Evolutionary conservation across 2,329 filamentous ascomycete species (phyloP), one percentile per base, ranked within the genome.

Genomic region (Ploettnerulaceae sp.): DNA sequence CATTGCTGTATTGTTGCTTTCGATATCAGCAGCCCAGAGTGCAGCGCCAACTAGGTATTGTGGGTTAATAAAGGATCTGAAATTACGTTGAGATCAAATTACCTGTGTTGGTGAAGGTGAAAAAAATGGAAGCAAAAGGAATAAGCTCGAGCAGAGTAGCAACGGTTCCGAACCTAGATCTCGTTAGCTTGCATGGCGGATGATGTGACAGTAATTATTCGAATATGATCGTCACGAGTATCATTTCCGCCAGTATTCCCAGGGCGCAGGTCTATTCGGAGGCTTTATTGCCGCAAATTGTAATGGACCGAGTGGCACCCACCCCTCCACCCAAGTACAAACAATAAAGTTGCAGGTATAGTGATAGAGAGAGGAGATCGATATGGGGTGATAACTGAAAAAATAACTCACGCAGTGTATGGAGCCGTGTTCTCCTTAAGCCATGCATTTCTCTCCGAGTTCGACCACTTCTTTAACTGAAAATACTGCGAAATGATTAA

Each of bases 21-120:
- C 89, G 48, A 94, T 78, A 65, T 94, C 89, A 14, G 88, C 86
- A 31, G 91, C 90, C 89, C 89, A 96, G n/a, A 97, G 70, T 6
- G 91, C 91, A 44, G 90, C 91, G 6, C 89, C 91, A 48, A 95
- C 89, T 82, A 34, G 9, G 7, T 36, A 14, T n/a, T 7, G 12
- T 20, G 7, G 28, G 28, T 43, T 33, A 45, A 44, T 29, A 8
- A 57, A 40, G 8, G 33, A 41, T 33, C 48, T 63, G 45, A 62
- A 51, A 24, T 33, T 22, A 21, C 9, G 2, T n/a, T 14, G 18
- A 20, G 20, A 25, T 17, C 25, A 35, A 55, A 67, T 61, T 69
- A 78, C 79, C 78, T 1, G 87, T 85, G 65, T 95, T 96, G 12
- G 89, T 95, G 65, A 94, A 96, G 0, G 85, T 77, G 61, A 95